These are phyloP conservation scores for Solanum hybrid DNA, from an alignment of 305 asterid genomes.

Conservation along the genomic window DNA sequence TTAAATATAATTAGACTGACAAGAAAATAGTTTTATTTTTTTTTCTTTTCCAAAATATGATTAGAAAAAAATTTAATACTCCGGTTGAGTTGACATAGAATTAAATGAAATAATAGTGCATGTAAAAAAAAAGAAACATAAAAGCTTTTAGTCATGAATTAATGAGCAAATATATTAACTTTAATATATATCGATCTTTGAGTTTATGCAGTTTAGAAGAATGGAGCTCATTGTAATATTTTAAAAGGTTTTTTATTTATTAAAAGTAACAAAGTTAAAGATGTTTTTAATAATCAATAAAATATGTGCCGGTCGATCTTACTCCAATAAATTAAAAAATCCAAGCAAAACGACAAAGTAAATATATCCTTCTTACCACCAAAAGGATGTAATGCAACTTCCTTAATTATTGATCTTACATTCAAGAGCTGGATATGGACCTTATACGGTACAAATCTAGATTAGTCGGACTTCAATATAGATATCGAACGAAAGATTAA, in stretches of 20 bases:
- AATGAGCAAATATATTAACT: neutral
- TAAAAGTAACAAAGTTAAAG: neutral
- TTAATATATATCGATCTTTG: neutral
- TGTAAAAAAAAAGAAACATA: neutral
- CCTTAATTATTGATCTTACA: neutral
- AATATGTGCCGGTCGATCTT: neutral
- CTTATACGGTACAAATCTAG: too few relatives aligned
- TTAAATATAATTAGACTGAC: neutral
- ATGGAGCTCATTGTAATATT: neutral
- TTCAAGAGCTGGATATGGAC: neutral
- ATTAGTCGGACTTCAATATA: neutral
- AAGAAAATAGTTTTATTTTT: too few relatives aligned
- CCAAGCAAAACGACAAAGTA: neutral
- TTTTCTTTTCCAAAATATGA: too few relatives aligned
- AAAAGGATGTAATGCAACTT: neutral
- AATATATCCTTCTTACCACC: neutral
- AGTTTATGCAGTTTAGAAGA: neutral
- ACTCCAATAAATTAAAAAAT: neutral
- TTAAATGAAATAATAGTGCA: neutral
- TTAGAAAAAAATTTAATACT: neutral
- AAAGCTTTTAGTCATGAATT: neutral
- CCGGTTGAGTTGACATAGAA: neutral
- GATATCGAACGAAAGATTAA: too few relatives aligned
- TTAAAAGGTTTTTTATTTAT: neutral
- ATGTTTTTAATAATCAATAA: neutral